These are phyloP conservation scores for Purpureocillium takamizusanense DNA, from an alignment of 2,329 filamentous ascomycete genomes.

Conservation along the genomic window DNA sequence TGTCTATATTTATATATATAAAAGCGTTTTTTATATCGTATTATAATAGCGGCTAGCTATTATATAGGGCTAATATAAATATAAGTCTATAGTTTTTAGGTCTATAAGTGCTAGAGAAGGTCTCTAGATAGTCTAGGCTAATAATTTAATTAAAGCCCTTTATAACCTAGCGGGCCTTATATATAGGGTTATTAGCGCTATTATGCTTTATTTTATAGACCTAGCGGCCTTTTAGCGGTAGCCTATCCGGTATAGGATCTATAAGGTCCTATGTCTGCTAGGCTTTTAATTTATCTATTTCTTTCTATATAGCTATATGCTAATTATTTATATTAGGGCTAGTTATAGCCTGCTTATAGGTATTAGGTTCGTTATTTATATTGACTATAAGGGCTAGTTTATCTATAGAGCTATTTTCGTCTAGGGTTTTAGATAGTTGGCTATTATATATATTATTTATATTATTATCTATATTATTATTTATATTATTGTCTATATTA, in stretches of 20 bases:
- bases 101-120: constrained; percentile 3
- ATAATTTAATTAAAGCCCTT: neutral
- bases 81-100: constrained; percentile 3
- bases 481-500: neutral
- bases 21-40: constrained; percentile 6
- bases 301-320: neutral
- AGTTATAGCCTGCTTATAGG: neutral
- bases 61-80: constrained; percentile 1
- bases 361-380: constrained; percentile 1
- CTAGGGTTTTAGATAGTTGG: neutral
- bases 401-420: neutral
- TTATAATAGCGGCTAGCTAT: constrained; percentile 4
- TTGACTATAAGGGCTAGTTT: neutral
- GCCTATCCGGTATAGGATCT: neutral
- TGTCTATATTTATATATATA: constrained; percentile 6
- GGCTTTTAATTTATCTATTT: constrained; percentile 1
- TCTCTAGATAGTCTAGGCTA: constrained; percentile 6
- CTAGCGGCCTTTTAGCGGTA: neutral
- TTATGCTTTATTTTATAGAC: constrained; percentile 5
- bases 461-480: constrained; percentile 1
- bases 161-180: neutral
- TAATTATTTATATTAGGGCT: neutral
- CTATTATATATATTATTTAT: constrained; percentile 1
- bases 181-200: constrained; percentile 4
- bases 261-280: neutral